A percentile compares a stretch with the other conserved stretches of the same genome.
phyloP scores from a whole-genome alignment of 208 protist genomes.

The Leishmania lainsoni region DNA sequence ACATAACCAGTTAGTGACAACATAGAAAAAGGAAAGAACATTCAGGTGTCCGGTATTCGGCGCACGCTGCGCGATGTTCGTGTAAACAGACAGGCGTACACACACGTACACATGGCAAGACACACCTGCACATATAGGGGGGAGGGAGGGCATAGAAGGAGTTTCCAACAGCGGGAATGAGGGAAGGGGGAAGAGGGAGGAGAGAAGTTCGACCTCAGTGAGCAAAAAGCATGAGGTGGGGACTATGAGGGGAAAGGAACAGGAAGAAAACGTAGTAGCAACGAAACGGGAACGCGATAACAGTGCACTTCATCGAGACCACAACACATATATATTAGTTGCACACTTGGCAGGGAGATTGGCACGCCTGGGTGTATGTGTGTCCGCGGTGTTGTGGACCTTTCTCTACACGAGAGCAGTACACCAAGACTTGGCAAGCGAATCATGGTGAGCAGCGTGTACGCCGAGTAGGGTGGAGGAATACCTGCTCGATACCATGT shows the following conservation, averaged over 20 bases:
- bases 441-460: background rate
- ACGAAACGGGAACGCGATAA: background rate
- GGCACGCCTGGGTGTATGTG: background rate
- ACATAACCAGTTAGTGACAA: background rate
- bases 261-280: background rate
- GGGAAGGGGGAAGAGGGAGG: background rate
- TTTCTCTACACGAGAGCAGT: background rate
- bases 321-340: background rate
- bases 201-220: background rate
- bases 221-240: background rate
- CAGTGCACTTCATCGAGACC: background rate
- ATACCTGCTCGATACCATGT: background rate
- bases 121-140: background rate
- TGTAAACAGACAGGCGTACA: too few relatives aligned
- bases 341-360: background rate
- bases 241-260: background rate
- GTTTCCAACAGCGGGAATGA: background rate
- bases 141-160: background rate
- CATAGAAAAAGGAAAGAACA: too few relatives aligned
- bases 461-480: background rate
- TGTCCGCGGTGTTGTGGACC: background rate
- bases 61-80: too few relatives aligned
- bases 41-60: too few relatives aligned
- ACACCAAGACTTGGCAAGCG: background rate
- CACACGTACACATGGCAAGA: too few relatives aligned